phyloP scores from a whole-genome alignment of 257 asterid genomes.

The Linaria vulgaris region DNA sequence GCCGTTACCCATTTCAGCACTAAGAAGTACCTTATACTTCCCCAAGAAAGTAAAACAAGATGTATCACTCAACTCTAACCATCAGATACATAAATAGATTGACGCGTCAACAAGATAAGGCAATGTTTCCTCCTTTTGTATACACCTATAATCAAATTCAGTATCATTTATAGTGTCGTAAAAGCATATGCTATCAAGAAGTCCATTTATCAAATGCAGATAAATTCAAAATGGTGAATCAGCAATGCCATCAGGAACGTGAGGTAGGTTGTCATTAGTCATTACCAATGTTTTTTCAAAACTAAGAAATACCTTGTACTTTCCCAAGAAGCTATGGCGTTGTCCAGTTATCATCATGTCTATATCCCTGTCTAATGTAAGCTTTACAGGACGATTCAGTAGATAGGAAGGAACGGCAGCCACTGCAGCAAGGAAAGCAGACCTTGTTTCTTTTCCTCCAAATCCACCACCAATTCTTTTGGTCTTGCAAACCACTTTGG shows the following conservation, averaged over 20 bases:
- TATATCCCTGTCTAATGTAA: slow-evolving; percentile 78
- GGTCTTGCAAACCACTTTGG: slow-evolving; percentile 95
- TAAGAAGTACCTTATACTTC: too few relatives aligned
- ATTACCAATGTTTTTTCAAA: slow-evolving; percentile 12
- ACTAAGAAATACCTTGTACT: slow-evolving; percentile 65
- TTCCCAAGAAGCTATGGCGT: slow-evolving; percentile 91
- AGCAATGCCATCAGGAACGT: not conserved
- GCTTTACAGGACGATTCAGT: slow-evolving; percentile 82
- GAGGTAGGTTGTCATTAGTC: not conserved
- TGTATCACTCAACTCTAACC: not conserved
- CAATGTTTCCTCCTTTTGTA: not conserved
- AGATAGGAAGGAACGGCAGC: slow-evolving; percentile 89
- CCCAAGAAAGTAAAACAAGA: not conserved
- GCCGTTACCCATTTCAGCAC: too few relatives aligned
- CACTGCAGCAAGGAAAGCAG: slow-evolving; percentile 75
- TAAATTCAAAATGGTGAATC: slow-evolving; percentile 5
- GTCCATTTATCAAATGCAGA: not conserved
- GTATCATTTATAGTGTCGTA: too few relatives aligned
- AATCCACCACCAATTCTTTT: slow-evolving; percentile 99
- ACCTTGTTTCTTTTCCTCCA: slow-evolving; percentile 97
- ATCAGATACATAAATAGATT: slow-evolving; percentile 2
- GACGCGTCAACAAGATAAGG: not conserved
- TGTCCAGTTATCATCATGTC: slow-evolving; percentile 97
- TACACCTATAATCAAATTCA: not conserved
- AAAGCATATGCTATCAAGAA: not conserved